A percentile compares a stretch with the other conserved stretches of the same genome.
phyloP scores from a whole-genome alignment of 768 basidiomycete genomes.

The Macrolepiota fuliginosa region DNA sequence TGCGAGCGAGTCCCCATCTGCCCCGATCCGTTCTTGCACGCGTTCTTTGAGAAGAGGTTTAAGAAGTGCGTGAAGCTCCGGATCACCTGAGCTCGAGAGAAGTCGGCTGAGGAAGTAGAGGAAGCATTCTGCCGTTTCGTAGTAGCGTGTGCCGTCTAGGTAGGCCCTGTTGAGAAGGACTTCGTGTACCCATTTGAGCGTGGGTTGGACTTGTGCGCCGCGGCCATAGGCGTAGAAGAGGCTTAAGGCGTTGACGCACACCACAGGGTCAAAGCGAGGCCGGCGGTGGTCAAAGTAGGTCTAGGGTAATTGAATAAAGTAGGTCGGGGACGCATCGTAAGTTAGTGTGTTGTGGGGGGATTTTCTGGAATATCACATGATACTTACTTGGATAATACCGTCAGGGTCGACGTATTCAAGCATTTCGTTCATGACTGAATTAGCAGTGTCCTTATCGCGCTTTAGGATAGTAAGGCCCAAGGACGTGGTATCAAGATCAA shows the following conservation, averaged over 20 bases:
- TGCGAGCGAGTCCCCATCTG: constrained; percentile 48
- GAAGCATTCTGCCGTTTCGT: constrained; percentile 49
- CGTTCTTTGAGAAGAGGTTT: constrained; percentile 42
- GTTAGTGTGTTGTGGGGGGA: neutral
- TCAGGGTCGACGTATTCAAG: constrained; percentile 46
- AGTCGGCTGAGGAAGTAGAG: constrained; percentile 50
- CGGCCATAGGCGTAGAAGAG: constrained; percentile 51
- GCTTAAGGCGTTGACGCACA: constrained; percentile 47
- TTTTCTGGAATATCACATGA: neutral
- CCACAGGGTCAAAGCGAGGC: constrained; percentile 52
- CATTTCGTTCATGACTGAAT: constrained; percentile 56
- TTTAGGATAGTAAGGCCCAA: constrained; percentile 44
- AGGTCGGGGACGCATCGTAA: too few relatives aligned
- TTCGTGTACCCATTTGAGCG: constrained; percentile 47
- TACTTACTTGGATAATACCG: constrained; percentile 46
- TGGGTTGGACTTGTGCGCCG: constrained; percentile 39
- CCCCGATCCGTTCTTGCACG: constrained; percentile 47
- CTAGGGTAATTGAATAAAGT: constrained; percentile 22
- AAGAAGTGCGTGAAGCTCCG: constrained; percentile 33
- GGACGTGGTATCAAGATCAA: constrained; percentile 60
- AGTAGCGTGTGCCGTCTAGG: constrained; percentile 53
- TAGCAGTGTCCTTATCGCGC: constrained; percentile 28
- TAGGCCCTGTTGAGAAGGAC: constrained; percentile 53
- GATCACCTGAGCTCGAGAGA: constrained; percentile 30
- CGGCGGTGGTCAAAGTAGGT: constrained; percentile 52